Evolutionary conservation across 768 basidiomycete species (phyloP).

Genomic region (Rhodocollybia butyracea): DNA sequence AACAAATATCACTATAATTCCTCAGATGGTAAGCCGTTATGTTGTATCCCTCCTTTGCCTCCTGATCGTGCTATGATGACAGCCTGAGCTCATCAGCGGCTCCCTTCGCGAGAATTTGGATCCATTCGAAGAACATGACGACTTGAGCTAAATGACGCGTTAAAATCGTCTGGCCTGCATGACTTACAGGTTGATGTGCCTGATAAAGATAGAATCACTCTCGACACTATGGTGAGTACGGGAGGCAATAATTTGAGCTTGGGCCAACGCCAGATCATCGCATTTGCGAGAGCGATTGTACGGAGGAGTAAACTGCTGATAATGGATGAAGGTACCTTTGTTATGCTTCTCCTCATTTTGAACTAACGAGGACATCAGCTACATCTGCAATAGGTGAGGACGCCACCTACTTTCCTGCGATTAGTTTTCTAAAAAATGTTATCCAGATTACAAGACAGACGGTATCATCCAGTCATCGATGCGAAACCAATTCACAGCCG

Average conservation of each 20-base stretch:
- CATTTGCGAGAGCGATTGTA: slow-evolving; percentile 56
- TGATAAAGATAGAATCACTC: slow-evolving; percentile 36
- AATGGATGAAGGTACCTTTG: slow-evolving; percentile 39
- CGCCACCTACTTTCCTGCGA: background rate
- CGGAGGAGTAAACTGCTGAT: slow-evolving; percentile 49
- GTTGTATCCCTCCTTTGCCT: background rate
- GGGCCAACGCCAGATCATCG: slow-evolving; percentile 65
- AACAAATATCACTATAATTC: slow-evolving; percentile 43
- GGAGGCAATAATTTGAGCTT: slow-evolving; percentile 69
- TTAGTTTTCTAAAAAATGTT: background rate
- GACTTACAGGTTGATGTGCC: slow-evolving; percentile 22
- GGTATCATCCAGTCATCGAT: slow-evolving; percentile 41
- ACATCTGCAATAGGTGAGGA: slow-evolving; percentile 22
- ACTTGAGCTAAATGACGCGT: slow-evolving; percentile 58
- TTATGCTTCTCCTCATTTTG: slow-evolving; percentile 24
- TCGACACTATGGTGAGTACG: slow-evolving; percentile 55
- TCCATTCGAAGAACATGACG: slow-evolving; percentile 72
- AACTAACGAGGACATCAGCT: slow-evolving; percentile 5
- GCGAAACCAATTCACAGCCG: slow-evolving; percentile 31
- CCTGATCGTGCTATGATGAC: background rate
- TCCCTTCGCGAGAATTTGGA: slow-evolving; percentile 64
- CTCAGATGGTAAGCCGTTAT: slow-evolving; percentile 24
- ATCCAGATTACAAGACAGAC: slow-evolving; percentile 32
- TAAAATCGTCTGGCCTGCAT: slow-evolving; percentile 52
- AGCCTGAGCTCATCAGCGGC: slow-evolving; percentile 49